Conservation (phyloP, 2,329 filamentous ascomycete species). For the Coniochaeta hoffmannii region DNA sequence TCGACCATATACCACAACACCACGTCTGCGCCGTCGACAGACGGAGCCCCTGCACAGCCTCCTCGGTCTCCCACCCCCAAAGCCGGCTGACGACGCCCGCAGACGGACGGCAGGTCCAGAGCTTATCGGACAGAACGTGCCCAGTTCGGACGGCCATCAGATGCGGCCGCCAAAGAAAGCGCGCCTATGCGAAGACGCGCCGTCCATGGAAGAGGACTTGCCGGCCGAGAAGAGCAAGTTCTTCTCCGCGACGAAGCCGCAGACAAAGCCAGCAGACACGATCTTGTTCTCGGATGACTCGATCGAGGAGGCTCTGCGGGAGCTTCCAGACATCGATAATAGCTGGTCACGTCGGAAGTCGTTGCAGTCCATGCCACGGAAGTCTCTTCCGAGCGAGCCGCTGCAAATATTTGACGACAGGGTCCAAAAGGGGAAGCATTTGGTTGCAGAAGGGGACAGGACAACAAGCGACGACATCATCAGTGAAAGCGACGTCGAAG, state of each 20-base stretch:
- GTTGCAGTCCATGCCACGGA: constrained; percentile 24
- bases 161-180: constrained; percentile 48
- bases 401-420: constrained; percentile 38
- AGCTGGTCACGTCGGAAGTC: constrained; percentile 32
- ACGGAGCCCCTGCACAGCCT: constrained; percentile 45
- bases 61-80: constrained; percentile 17
- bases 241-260: constrained; percentile 29
- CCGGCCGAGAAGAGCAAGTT: constrained; percentile 45
- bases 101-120: constrained; percentile 18
- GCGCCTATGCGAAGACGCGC: constrained; percentile 41
- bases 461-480: not conserved
- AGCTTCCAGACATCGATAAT: constrained; percentile 45
- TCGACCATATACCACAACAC: constrained; percentile 26
- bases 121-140: not conserved
- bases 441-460: constrained; percentile 6
- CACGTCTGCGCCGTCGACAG: constrained; percentile 37
- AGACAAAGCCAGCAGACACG: constrained; percentile 27
- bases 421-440: constrained; percentile 10
- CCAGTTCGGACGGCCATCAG: constrained; percentile 8
- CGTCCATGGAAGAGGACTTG: constrained; percentile 20
- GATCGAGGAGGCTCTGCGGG: constrained; percentile 44
- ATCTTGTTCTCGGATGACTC: constrained; percentile 50
- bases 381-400: constrained; percentile 24
- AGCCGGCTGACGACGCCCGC: constrained; percentile 10
- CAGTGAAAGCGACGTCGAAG: constrained; percentile 10